A percentile compares a stretch with the other conserved stretches of the same genome.
Conservation (phyloP, 2,329 filamentous ascomycete genomes). For the Mycosphaerella arachidis region DNA sequence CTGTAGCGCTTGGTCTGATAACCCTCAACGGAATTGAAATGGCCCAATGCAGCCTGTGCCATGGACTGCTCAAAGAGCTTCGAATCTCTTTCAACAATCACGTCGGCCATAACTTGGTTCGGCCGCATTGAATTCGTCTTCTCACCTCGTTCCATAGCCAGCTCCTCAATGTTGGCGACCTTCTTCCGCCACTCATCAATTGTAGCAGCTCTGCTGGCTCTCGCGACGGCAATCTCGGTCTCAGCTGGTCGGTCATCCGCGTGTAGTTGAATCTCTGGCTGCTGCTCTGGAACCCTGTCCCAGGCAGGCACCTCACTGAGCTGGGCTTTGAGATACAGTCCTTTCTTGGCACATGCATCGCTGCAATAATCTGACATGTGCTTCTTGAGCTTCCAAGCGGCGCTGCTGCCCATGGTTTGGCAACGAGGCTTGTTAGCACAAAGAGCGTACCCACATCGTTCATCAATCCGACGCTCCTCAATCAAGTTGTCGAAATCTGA, state of each 20-base stretch:
- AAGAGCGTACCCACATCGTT: conserved; percentile 76
- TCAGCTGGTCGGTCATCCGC: conserved; percentile 28
- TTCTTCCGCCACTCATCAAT: conserved; percentile 30
- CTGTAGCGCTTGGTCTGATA: conserved; percentile 25
- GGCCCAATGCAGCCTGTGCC: conserved; percentile 3
- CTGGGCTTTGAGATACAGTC: conserved; percentile 84
- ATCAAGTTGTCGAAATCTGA: conserved; percentile 85
- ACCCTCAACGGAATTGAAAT: conserved; percentile 27
- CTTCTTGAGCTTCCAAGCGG: conserved; percentile 64
- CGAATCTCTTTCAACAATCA: conserved; percentile 31
- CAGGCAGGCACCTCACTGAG: conserved; percentile 79
- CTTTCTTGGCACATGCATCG: conserved; percentile 69
- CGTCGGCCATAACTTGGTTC: conserved; percentile 30
- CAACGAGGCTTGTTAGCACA: conserved; percentile 61
- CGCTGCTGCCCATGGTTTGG: conserved; percentile 44
- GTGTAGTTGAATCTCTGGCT: conserved; percentile 38
- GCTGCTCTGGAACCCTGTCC: conserved; percentile 59
- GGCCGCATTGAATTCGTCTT: conserved; percentile 26
- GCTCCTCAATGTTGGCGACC: conserved; percentile 30
- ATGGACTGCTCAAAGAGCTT: conserved; percentile 15
- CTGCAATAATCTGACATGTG: conserved; percentile 86
- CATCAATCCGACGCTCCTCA: conserved; percentile 79
- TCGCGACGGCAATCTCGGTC: conserved; percentile 17
- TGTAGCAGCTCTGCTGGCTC: conserved; percentile 31
- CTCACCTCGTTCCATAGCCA: conserved; percentile 45